These are phyloP conservation scores for Neofusicoccum cordaticola DNA, from an alignment of 2,329 filamentous ascomycete genomes.

Conservation along the genomic window DNA sequence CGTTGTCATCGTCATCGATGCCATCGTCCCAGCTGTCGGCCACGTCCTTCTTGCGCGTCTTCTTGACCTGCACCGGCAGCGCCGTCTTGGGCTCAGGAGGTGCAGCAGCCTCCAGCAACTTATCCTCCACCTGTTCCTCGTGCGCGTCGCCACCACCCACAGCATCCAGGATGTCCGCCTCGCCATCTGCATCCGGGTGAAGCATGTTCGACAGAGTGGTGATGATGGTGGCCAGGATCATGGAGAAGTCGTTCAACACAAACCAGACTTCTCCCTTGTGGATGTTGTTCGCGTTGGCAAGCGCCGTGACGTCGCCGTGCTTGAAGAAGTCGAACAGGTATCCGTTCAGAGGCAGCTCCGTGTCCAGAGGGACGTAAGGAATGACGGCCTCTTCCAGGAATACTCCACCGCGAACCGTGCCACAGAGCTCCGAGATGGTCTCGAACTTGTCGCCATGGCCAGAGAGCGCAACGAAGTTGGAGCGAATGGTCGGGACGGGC, in stretches of 20 bases:
- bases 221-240: slow-evolving; percentile 68
- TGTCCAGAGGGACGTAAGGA: slow-evolving; percentile 63
- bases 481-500: slow-evolving; percentile 51
- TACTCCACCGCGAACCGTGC: slow-evolving; percentile 62
- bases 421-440: slow-evolving; percentile 66
- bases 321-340: slow-evolving; percentile 76
- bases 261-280: slow-evolving; percentile 70
- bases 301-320: slow-evolving; percentile 61
- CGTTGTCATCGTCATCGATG: slow-evolving; percentile 18
- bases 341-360: slow-evolving; percentile 57
- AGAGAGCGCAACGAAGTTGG: slow-evolving; percentile 69
- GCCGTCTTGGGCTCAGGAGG: slow-evolving; percentile 29
- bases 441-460: slow-evolving; percentile 67
- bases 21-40: slow-evolving; percentile 42
- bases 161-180: slow-evolving; percentile 52
- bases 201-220: slow-evolving; percentile 61
- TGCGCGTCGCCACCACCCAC: slow-evolving; percentile 36
- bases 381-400: slow-evolving; percentile 74
- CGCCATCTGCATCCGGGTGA: slow-evolving; percentile 45
- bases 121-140: slow-evolving; percentile 46
- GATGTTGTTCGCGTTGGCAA: slow-evolving; percentile 65
- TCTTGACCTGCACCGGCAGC: slow-evolving; percentile 35
- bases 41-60: slow-evolving; percentile 35
- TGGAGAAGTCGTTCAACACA: slow-evolving; percentile 63
- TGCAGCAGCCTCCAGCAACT: slow-evolving; percentile 43